Base-by-base conservation (phyloP, 495 filamentous ascomycete genomes). In the Penicillium dipodomyicola region DNA sequence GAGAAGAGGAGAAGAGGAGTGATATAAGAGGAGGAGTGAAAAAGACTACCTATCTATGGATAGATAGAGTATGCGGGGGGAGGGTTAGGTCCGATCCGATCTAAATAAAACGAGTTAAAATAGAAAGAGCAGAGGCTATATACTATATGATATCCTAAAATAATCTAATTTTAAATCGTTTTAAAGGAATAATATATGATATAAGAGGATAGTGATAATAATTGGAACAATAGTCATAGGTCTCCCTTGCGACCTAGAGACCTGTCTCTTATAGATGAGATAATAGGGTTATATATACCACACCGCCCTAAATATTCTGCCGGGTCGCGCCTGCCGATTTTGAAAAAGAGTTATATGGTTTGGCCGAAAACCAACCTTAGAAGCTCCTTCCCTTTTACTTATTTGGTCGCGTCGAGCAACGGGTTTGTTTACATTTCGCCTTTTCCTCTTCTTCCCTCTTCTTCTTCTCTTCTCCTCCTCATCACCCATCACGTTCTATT, bases 291-390 rank as follows among this genome's bases (percentile, higher is more conserved):
- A 8, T 14, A 8, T 14, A 10, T 11, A 15, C 0, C 20, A 25
- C 10, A 52, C 50, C 50, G 50, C 50, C 50, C n/a, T 12, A 52
- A 22, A 39, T 17, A 52, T 52, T 52, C 50, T 52, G 50, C 50
- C 50, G 1, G 15, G 11, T 43, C 39, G 50, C 39, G 37, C 39
- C 50, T 52, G 43, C 50, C 50, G 25, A 40, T 23, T 52, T 20
- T 43, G 22, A 52, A 52, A 33, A 52, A 52, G 50, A 52, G 50
- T 52, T 52, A 42, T 5, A 52, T 30, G 15, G 35, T 23, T 52
- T 30, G 39, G 37, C 14, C 32, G 20, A 52, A 44, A 30, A 32
- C 14, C 51, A 53, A n/a, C n/a, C n/a, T n/a, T n/a, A n/a, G n/a
- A n/a, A 44, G 52, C 50, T 52, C 50, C 39, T 52, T 52, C 50